Base-by-base conservation (phyloP, 2,329 filamentous ascomycete genomes). In the Uncinocarpus reesii region DNA sequence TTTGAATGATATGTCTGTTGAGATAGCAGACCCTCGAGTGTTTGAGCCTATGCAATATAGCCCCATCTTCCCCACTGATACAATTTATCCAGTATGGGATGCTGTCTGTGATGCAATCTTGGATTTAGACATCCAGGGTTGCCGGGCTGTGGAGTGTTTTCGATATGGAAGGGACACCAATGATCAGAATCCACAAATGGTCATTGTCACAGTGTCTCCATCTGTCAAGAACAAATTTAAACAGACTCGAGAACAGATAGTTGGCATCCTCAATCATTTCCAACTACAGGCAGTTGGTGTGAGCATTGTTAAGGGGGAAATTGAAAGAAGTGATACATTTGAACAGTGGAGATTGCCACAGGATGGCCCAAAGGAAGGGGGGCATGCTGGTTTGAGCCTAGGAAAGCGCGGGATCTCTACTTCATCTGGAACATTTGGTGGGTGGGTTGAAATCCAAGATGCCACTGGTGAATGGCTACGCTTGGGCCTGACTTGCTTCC, bases 61-160 rank as follows among this genome's bases (percentile, higher is more conserved):
- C 36, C 36, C 36, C 15, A 38, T 38, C 21, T 16, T 20, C 36
- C 36, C 36, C 15, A 18, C 36, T 18, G 36, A 38, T 38, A 38
- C 36, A 38, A 38, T 38, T 24, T 38, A 38, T 24, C 36, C 36
- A 38, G 21, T 20, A 38, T 38, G 36, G 36, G 36, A 38, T 38
- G 36, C 36, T 38, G 36, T 38, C 36, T 38, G 36, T 38, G 36
- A 20, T 38, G 36, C 36, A 38, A 38, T 38, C 36, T 38, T 38
- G 36, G 36, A 38, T 38, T 16, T 38, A 38, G 4, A 13, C 7
- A 38, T 38, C 15, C 16, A 38, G 7, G 21, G 36, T 38, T 38
- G 36, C 36, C 36, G 15, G 36, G 36, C 36, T 38, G 36, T 38
- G 36, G 36, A 38, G 36, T 38, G 36, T 38, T 38, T 38, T 38